phyloP scores from a whole-genome alignment of 768 basidiomycete genomes.

The Tylopilus sp. region DNA sequence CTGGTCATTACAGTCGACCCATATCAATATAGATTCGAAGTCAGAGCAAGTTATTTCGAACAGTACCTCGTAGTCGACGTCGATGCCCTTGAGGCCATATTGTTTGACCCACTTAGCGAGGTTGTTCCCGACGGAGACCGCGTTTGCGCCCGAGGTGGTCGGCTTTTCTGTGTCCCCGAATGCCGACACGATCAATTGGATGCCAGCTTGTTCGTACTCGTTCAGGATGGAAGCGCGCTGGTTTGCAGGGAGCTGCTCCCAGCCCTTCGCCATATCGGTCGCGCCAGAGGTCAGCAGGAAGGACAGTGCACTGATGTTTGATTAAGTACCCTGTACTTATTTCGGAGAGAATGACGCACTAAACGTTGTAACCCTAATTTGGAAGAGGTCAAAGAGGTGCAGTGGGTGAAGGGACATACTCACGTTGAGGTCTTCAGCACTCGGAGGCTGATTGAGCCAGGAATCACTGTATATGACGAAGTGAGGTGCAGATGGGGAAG shows the following conservation, averaged over 20 bases:
- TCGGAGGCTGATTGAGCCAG: background rate
- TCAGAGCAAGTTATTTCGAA: background rate
- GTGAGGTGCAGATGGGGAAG: background rate
- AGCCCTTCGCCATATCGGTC: constrained; percentile 41
- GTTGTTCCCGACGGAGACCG: constrained; percentile 35
- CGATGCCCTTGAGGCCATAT: constrained; percentile 47
- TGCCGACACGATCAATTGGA: constrained; percentile 51
- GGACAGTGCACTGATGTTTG: constrained; percentile 32
- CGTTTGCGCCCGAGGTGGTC: constrained; percentile 36
- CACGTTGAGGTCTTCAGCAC: background rate
- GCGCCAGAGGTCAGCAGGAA: constrained; percentile 42
- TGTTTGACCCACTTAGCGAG: constrained; percentile 43
- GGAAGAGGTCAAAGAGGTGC: too few relatives aligned
- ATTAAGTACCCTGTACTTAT: background rate
- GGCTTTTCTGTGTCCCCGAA: constrained; percentile 42
- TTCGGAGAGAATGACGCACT: constrained; percentile 16
- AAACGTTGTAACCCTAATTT: constrained; percentile 32
- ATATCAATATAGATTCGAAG: background rate
- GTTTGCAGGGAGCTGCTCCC: constrained; percentile 35
- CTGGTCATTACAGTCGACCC: background rate
- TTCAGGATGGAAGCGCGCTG: constrained; percentile 40
- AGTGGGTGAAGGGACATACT: background rate
- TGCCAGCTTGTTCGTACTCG: constrained; percentile 50
- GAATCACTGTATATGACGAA: background rate
- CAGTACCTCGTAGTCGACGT: constrained; percentile 47